Evolutionary conservation across 441 rosid genomes (phyloP), one percentile per base, ranked within the genome.

Genomic region (Isatis lusitanica): DNA sequence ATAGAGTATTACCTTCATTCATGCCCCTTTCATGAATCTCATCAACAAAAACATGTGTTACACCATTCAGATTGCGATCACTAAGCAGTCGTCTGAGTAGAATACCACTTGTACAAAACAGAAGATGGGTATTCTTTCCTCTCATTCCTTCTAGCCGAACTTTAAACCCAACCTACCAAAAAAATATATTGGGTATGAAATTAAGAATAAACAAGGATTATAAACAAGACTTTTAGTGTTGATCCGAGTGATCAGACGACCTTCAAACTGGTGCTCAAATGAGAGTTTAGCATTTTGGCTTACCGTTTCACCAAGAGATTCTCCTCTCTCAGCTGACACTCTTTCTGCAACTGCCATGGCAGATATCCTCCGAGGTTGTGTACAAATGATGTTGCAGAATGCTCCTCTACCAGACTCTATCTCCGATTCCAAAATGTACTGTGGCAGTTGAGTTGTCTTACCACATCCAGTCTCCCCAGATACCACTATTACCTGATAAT

Each of bases 381-480:
- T 93, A 79, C 99, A 95, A 62, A 95, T 91, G 69, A 95, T 95
- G 85, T 81, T 91, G 76, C 99, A 95, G 80, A 88, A 90, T 77
- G 97, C 98, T 77, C 99, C 99, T 43, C 98, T 95, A 16, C 97
- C 99, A 82, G 94, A 91, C 81, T 95, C 98, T 77, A 93, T 89
- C 85, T 95, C 97, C 59, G 99, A 93, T 84, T 95, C 99, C 77
- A 95, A 79, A 75, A 93, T 82, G 68, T 90, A 93, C 66, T 95
- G 99, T 15, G 99, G 99, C 76, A 95, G 92, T 78, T 95, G 99
- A 79, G 99, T 95, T 79, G 99, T 95, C 85, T 95, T 95, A 30
- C 99, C 99, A 81, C 99, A 95, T 74, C 99, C 98, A 73, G 99
- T 95, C 88, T 95, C 99, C 56, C 99, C 99, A 57, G 99, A 93